These are phyloP conservation scores for Pelagophyceae sp. DNA, from an alignment of 352 stramenopile species.

Conservation along the genomic window DNA sequence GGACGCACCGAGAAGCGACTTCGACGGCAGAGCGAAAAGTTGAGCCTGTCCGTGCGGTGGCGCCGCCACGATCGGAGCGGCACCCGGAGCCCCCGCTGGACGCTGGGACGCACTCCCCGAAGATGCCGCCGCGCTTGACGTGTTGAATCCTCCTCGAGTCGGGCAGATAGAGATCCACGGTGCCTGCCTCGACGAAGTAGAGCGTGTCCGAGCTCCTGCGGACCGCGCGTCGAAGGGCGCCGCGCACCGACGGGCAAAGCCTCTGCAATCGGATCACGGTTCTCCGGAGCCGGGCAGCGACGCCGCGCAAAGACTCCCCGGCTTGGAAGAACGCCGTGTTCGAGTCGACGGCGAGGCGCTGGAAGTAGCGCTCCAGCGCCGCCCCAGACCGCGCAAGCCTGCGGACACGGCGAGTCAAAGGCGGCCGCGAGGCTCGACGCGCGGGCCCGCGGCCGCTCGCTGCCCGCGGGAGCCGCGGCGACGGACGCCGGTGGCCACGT, in stretches of 20 bases:
- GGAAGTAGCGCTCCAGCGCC: not conserved
- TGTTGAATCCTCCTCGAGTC: not conserved
- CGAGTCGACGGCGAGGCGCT: not conserved
- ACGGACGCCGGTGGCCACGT: too few species aligned
- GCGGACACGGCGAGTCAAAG: not conserved
- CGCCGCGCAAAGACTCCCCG: not conserved
- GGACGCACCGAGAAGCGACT: not conserved
- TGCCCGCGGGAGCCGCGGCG: too few species aligned
- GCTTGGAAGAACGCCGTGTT: not conserved
- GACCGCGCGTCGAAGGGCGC: too few species aligned
- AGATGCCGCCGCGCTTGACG: slow-evolving; percentile 6
- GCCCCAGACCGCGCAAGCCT: too few species aligned
- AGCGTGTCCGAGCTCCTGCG: not conserved
- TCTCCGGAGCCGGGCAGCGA: not conserved
- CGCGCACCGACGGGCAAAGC: too few species aligned
- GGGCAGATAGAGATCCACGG: not conserved
- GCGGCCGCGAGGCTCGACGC: not conserved
- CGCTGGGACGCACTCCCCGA: not conserved
- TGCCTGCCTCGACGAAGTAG: slow-evolving; percentile 4
- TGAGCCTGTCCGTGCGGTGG: not conserved
- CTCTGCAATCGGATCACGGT: not conserved
- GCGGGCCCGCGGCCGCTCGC: not conserved
- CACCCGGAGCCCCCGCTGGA: too few species aligned
- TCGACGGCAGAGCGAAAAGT: not conserved
- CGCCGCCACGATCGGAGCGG: too few species aligned